Percentiles rank a stretch among this genome's conserved stretches.
These are phyloP conservation scores for Neocallimastix lanati DNA, from an alignment of 192 early-diverging fungal genomes.

Conservation along the genomic window DNA sequence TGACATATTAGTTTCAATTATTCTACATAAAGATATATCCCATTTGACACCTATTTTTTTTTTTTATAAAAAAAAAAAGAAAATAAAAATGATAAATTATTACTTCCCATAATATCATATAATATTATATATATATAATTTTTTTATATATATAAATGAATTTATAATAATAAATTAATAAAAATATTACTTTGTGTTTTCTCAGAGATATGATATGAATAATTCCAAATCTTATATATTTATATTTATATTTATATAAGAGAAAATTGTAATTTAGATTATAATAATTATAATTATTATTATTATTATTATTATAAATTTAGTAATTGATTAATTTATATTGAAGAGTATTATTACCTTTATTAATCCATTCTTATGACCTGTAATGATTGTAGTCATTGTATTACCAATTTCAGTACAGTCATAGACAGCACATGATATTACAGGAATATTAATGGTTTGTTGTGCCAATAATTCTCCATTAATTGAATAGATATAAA, in stretches of 20 bases:
- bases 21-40: background rate
- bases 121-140: no score
- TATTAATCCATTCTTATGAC: background rate
- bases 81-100: no score
- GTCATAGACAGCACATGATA: background rate
- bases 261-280: no score
- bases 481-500: conserved; percentile 43
- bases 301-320: no score
- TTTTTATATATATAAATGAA: no score
- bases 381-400: background rate
- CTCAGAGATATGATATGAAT: background rate
- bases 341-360: no score
- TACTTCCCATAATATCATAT: no score
- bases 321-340: no score
- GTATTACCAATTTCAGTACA: background rate
- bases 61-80: no score
- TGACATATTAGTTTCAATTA: background rate
- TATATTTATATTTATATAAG: no score
- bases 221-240: background rate
- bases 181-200: background rate
- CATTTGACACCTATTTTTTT: background rate
- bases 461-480: conserved; percentile 38
- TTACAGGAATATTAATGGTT: conserved; percentile 5
- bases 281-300: no score
- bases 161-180: no score